phyloP scores from a whole-genome alignment of 192 early-diverging fungal species.

The Lobulomyces angularis region DNA sequence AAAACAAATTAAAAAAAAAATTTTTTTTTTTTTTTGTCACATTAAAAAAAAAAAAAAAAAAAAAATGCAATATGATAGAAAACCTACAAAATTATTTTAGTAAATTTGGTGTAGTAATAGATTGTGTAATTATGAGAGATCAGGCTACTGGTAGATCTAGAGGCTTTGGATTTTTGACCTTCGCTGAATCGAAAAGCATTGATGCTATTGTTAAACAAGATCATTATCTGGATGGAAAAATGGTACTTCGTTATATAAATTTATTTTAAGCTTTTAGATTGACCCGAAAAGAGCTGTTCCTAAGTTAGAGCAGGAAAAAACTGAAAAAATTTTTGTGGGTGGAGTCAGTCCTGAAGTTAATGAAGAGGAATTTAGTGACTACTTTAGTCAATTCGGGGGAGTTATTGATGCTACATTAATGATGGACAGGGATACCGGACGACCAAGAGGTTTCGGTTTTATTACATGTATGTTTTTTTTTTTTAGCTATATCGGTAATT shows the following conservation, averaged over 20 bases:
- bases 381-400: conserved; percentile 73
- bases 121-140: conserved; percentile 69
- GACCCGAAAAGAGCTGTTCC: conserved; percentile 62
- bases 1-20: background rate
- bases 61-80: conserved; percentile 52
- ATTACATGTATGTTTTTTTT: too few relatives aligned
- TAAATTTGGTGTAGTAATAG: conserved; percentile 56
- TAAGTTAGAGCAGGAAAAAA: conserved; percentile 62
- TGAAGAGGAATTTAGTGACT: conserved; percentile 72
- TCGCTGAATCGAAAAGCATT: conserved; percentile 44
- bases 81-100: conserved; percentile 56
- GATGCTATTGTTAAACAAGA: conserved; percentile 52
- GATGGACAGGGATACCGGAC: conserved; percentile 72
- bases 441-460: conserved; percentile 89
- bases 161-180: conserved; percentile 70
- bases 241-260: conserved; percentile 31
- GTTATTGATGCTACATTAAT: conserved; percentile 77
- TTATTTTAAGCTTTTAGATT: conserved; percentile 29
- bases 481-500: too few relatives aligned
- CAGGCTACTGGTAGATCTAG: conserved; percentile 50
- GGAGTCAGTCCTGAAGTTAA: conserved; percentile 74
- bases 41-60: too few relatives aligned
- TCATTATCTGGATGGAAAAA: conserved; percentile 68
- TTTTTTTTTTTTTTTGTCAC: conserved; percentile 11
- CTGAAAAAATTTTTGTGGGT: conserved; percentile 87